Evolutionary conservation across 1,284 basidiomycete genomes (phyloP).

Genomic region (Tilletia walkeri): DNA sequence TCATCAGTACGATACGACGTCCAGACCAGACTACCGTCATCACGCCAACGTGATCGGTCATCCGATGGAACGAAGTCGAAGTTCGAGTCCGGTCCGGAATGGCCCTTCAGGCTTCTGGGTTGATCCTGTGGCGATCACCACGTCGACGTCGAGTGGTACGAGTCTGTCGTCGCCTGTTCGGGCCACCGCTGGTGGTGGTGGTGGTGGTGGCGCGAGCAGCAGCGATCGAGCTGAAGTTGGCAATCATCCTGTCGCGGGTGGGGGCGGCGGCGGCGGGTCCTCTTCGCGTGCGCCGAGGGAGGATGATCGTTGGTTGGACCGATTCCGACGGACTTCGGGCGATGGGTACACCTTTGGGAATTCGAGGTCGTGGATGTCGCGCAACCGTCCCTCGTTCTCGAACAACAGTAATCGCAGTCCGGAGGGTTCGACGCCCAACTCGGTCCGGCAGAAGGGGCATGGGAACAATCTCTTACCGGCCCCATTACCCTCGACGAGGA

Average conservation of each 20-base stretch:
- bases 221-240: no score
- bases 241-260: no score
- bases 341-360: neutral
- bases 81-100: neutral
- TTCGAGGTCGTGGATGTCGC: neutral
- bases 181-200: no score
- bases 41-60: neutral
- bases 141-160: no score
- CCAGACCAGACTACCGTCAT: no score
- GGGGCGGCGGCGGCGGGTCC: no score
- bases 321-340: neutral
- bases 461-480: constrained; percentile 2
- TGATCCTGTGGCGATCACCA: no score
- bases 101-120: no score
- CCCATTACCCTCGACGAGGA: neutral
- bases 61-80: neutral
- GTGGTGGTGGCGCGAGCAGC: no score
- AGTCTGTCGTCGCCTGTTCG: no score
- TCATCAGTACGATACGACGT: no score
- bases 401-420: neutral
- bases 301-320: constrained; percentile 8
- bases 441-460: neutral
- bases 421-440: neutral
- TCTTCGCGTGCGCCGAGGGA: neutral
- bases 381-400: constrained; percentile 1